These are phyloP conservation scores for Umbelopsis sp. DNA, from an alignment of 192 early-diverging fungal species.

Conservation along the genomic window DNA sequence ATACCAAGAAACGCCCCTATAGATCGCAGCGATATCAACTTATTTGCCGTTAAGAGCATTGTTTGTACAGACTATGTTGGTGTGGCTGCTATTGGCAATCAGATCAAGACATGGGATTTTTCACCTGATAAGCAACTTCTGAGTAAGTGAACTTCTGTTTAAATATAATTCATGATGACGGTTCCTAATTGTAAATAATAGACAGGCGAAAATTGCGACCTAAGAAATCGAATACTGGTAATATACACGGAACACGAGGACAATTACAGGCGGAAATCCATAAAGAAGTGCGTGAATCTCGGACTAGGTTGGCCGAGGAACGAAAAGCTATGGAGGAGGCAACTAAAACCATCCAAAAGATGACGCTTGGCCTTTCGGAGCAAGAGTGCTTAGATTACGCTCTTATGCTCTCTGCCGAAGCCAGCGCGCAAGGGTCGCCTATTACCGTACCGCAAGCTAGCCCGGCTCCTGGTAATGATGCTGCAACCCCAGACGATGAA, in stretches of 20 bases:
- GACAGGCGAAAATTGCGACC: constrained; percentile 17
- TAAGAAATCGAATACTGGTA: constrained; percentile 21
- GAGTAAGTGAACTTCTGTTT: constrained; percentile 8
- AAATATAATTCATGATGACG: background rate
- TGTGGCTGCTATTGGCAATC: constrained; percentile 48
- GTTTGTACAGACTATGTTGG: constrained; percentile 45
- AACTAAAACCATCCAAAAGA: constrained; percentile 23
- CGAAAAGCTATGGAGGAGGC: constrained; percentile 29
- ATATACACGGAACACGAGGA: constrained; percentile 9
- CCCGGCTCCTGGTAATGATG: background rate
- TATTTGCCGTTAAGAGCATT: constrained; percentile 39
- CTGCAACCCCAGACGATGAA: background rate
- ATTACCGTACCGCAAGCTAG: too few relatives aligned
- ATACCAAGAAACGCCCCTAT: constrained; percentile 36
- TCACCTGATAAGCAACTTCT: constrained; percentile 42
- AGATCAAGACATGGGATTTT: constrained; percentile 63
- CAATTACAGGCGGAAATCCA: constrained; percentile 43
- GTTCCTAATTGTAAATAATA: background rate
- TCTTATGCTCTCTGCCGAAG: constrained; percentile 51
- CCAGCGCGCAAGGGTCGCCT: background rate
- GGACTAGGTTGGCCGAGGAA: constrained; percentile 33
- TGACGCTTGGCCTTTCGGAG: constrained; percentile 51
- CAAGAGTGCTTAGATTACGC: constrained; percentile 61
- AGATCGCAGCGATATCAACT: constrained; percentile 37
- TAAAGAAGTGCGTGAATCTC: constrained; percentile 42